phyloP scores from a whole-genome alignment of 257 asterid species.

The Solanum verrucosum region DNA sequence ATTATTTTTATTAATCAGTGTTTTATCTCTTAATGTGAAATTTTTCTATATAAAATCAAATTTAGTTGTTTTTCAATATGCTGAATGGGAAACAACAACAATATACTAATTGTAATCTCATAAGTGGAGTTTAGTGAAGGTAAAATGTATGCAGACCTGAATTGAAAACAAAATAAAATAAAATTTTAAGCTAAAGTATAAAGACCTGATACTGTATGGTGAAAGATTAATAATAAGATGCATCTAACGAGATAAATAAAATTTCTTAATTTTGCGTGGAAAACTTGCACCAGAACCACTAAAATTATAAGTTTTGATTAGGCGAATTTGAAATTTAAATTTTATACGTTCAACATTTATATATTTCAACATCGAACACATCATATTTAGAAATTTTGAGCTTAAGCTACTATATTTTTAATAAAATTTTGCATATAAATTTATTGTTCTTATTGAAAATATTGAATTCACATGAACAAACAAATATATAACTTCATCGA shows the following conservation, averaged over 20 bases:
- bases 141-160: too few relatives aligned
- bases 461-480: neutral
- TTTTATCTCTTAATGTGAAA: neutral
- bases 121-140: neutral
- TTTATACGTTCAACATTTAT: neutral
- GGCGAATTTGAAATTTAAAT: neutral
- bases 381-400: neutral
- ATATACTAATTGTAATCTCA: too few relatives aligned
- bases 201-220: neutral
- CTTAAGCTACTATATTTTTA: neutral
- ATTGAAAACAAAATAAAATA: too few relatives aligned
- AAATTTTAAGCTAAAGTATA: neutral
- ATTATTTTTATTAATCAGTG: too few relatives aligned
- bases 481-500: neutral
- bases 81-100: too few relatives aligned
- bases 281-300: neutral
- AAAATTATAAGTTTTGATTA: neutral
- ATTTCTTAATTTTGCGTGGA: too few relatives aligned
- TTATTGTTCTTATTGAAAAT: neutral
- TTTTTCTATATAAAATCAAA: too few relatives aligned
- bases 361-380: neutral
- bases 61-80: too few relatives aligned
- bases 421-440: neutral
- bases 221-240: neutral
- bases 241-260: neutral